phyloP scores from a whole-genome alignment of 1,284 basidiomycete species.

The Inonotus obliquus region DNA sequence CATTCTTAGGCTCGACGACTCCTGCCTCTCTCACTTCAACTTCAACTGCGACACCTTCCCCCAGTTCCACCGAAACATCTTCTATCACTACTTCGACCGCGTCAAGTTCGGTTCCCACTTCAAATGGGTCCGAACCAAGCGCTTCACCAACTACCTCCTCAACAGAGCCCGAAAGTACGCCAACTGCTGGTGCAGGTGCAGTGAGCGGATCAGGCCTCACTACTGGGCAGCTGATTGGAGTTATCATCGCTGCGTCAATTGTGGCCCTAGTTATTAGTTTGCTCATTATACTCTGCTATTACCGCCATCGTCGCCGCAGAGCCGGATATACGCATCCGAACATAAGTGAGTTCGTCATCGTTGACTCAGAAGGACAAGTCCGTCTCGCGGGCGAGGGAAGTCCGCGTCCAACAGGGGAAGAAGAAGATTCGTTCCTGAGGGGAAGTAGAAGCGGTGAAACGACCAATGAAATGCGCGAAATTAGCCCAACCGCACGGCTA shows the following conservation, averaged over 20 bases:
- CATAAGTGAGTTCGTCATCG: conserved; percentile 19
- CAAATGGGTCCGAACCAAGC: background rate
- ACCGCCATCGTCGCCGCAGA: conserved; percentile 7
- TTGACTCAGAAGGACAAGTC: conserved; percentile 14
- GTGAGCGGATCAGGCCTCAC: conserved; percentile 1
- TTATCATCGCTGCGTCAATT: conserved; percentile 15
- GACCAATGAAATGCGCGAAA: conserved; percentile 11
- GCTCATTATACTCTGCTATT: conserved; percentile 9
- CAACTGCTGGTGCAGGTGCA: conserved; percentile 12
- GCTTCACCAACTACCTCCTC: conserved; percentile 7
- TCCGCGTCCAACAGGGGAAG: conserved; percentile 17
- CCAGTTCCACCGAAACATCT: background rate
- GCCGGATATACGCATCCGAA: conserved; percentile 12
- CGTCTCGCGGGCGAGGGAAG: conserved; percentile 19
- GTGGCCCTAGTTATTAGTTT: conserved; percentile 4
- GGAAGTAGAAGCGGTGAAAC: conserved; percentile 5
- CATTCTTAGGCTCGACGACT: conserved; percentile 15
- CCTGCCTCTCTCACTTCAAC: conserved; percentile 13
- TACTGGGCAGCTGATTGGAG: conserved; percentile 9
- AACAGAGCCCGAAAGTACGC: conserved; percentile 22
- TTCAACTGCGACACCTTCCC: conserved; percentile 16
- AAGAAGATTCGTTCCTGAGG: conserved; percentile 18
- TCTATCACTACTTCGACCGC: background rate
- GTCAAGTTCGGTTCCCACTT: background rate
- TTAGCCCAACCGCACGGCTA: conserved; percentile 12